phyloP scores from a whole-genome alignment of 2,329 filamentous ascomycete species.

The Arachnomyces sp. region DNA sequence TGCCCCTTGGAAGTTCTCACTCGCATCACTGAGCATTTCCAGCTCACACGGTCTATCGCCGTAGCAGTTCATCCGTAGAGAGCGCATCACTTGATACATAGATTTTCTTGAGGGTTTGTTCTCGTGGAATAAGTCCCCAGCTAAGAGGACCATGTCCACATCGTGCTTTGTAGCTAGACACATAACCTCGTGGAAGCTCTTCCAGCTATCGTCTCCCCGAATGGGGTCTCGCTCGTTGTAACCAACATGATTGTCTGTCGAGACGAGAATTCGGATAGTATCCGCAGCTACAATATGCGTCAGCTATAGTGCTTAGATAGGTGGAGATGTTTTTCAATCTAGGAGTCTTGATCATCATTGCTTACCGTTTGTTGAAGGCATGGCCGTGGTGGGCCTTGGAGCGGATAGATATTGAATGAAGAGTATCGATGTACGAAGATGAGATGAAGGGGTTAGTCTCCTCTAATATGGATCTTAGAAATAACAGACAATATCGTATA shows the following conservation, averaged over 20 bases:
- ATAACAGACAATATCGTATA: no score
- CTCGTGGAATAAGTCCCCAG: conserved; percentile 93
- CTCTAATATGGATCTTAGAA: no score
- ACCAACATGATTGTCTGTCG: conserved; percentile 96
- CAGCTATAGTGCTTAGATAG: no score
- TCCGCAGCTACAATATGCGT: conserved; percentile 48
- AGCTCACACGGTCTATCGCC: conserved; percentile 93
- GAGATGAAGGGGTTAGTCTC: neutral
- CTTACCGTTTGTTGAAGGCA: no score
- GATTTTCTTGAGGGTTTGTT: conserved; percentile 94
- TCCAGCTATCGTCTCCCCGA: conserved; percentile 96
- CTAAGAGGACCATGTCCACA: conserved; percentile 95
- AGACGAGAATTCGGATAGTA: conserved; percentile 86
- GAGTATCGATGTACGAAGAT: neutral
- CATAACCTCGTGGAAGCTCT: conserved; percentile 92
- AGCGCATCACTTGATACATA: conserved; percentile 96
- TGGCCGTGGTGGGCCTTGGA: neutral
- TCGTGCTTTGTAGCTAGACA: conserved; percentile 75
- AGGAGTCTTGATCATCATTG: no score
- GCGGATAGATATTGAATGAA: neutral
- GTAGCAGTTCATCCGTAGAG: conserved; percentile 82
- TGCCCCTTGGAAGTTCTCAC: conserved; percentile 78
- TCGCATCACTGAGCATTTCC: conserved; percentile 88
- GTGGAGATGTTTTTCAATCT: no score
- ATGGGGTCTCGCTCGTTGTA: conserved; percentile 89